Percentiles rank a stretch among this genome's conserved stretches.
Evolutionary conservation across 495 filamentous ascomycete genomes (phyloP).

Genomic region (Bacidia rubella): DNA sequence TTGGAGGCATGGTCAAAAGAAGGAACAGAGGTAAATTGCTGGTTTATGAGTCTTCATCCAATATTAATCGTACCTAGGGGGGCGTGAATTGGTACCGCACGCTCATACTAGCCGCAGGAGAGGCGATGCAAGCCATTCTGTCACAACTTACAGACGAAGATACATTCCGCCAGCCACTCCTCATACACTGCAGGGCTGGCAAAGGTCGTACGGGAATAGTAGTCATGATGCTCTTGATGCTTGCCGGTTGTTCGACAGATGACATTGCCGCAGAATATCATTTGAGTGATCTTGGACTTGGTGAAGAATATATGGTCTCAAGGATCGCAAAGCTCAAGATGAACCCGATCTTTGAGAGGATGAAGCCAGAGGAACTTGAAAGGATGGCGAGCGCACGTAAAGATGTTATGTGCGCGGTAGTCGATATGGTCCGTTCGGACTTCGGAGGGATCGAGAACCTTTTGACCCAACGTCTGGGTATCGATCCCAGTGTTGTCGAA

Average conservation of each 20-base stretch:
- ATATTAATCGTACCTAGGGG: no score
- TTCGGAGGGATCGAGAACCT: slow-evolving; percentile 1
- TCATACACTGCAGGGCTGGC: slow-evolving; percentile 30
- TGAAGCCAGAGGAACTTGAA: not conserved
- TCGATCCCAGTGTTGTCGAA: not conserved
- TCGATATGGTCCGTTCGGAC: not conserved
- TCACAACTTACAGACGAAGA: not conserved
- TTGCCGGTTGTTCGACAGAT: slow-evolving; percentile 35
- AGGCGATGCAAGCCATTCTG: not conserved
- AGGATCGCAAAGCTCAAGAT: not conserved
- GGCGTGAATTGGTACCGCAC: slow-evolving; percentile 2
- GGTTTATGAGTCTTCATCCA: no score
- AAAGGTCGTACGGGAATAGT: slow-evolving; percentile 54
- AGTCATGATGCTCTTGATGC: slow-evolving; percentile 39
- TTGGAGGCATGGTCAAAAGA: no score
- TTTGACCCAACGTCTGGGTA: not conserved
- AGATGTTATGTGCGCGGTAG: slow-evolving; percentile 3
- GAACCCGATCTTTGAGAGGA: not conserved
- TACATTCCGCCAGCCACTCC: not conserved
- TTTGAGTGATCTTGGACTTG: slow-evolving; percentile 1
- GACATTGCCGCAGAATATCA: slow-evolving; percentile 37
- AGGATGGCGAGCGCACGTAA: slow-evolving; percentile 2
- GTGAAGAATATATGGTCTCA: slow-evolving; percentile 1
- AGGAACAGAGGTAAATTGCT: no score
- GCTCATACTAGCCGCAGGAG: not conserved